phyloP scores from a whole-genome alignment of 148 eudicot genomes.

The Hydrangea macrophylla region DNA sequence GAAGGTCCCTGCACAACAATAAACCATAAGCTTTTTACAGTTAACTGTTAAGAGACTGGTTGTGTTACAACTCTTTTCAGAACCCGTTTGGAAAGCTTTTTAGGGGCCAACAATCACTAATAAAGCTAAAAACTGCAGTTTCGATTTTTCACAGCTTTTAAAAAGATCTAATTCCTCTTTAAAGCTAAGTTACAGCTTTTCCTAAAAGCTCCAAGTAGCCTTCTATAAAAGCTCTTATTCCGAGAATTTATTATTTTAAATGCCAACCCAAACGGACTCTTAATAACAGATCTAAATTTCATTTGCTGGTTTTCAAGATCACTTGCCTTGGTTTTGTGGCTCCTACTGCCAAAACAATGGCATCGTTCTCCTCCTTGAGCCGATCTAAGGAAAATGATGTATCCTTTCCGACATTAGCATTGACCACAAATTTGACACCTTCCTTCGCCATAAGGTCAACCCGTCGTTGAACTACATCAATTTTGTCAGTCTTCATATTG shows the following conservation, averaged over 20 bases:
- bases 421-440: constrained; percentile 84
- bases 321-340: constrained; percentile 90
- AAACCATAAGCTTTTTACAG: background rate
- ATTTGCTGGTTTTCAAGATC: background rate
- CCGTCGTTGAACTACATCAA: constrained; percentile 82
- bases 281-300: no score
- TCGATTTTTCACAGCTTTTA: background rate
- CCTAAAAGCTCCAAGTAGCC: no score
- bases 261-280: no score
- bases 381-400: constrained; percentile 59
- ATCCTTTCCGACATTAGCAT: constrained; percentile 90
- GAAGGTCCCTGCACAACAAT: constrained; percentile 66
- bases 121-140: background rate
- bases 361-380: constrained; percentile 75
- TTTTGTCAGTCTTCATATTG: constrained; percentile 95
- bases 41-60: no score
- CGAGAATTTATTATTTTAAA: no score
- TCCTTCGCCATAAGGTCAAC: constrained; percentile 89
- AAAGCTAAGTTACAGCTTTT: no score
- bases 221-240: no score
- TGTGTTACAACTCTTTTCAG: no score
- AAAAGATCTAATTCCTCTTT: no score
- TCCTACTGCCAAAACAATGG: constrained; percentile 86
- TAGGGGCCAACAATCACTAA: no score
- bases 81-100: no score